Evolutionary conservation across 106 monocot genomes (phyloP).

Genomic region (Amphibolis antarctica): DNA sequence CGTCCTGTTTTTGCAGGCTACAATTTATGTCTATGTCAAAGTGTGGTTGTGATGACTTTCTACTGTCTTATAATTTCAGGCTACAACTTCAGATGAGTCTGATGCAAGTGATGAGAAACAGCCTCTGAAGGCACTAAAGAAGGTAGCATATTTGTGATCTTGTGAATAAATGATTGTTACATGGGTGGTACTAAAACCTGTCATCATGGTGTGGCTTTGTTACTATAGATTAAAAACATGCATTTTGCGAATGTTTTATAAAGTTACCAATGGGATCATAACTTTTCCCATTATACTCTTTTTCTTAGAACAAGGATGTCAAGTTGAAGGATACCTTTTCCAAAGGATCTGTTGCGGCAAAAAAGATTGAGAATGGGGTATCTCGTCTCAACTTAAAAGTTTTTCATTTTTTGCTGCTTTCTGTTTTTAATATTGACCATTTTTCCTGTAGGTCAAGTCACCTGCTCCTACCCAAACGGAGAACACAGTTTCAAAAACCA

Average conservation of each 20-base stretch:
- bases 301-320: constrained; percentile 41
- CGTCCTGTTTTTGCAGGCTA: too few species aligned
- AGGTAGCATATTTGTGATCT: constrained; percentile 2
- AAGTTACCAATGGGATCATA: too few species aligned
- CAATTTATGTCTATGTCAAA: too few species aligned
- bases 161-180: background rate
- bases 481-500: constrained; percentile 37
- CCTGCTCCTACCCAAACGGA: constrained; percentile 5
- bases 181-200: background rate
- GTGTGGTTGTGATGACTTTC: constrained; percentile 21
- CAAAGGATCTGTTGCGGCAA: constrained; percentile 1
- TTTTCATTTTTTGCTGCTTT: too few species aligned
- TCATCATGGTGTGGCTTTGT: too few species aligned
- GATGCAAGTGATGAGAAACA: constrained; percentile 51
- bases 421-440: too few species aligned
- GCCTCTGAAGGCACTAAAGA: constrained; percentile 36
- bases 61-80: too few species aligned
- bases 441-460: too few species aligned
- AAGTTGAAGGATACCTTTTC: constrained; percentile 33
- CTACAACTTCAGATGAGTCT: background rate
- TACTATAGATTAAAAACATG: too few species aligned
- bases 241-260: too few species aligned
- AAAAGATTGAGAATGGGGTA: background rate
- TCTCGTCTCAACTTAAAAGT: too few species aligned
- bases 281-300: too few species aligned